A percentile compares a stretch with the other conserved stretches of the same genome.
phyloP scores from a whole-genome alignment of 257 asterid genomes.

The Leonotis leonurus region DNA sequence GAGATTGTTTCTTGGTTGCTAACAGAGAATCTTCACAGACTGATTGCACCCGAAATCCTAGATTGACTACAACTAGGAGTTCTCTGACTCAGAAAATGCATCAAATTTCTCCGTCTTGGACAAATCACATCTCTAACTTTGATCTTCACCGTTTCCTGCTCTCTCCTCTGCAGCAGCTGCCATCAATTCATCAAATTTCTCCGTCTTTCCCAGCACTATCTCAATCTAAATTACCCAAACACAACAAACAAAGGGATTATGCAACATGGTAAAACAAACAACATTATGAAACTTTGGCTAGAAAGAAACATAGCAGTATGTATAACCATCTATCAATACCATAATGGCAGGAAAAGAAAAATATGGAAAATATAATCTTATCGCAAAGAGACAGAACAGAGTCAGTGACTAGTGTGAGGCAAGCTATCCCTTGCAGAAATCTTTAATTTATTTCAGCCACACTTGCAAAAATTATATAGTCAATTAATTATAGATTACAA shows the following conservation, averaged over 20 bases:
- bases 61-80: constrained; percentile 17
- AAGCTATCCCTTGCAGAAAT: neutral
- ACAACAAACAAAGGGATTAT: neutral
- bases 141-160: constrained; percentile 30
- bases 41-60: constrained; percentile 18
- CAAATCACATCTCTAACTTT: constrained; percentile 24
- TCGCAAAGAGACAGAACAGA: neutral
- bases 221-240: constrained; percentile 33
- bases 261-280: neutral
- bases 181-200: constrained; percentile 44
- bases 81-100: constrained; percentile 11
- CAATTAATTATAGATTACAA: neutral
- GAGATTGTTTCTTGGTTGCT: constrained; percentile 6
- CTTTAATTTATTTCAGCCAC: neutral
- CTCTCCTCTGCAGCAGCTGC: constrained; percentile 48
- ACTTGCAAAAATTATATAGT: neutral
- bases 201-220: constrained; percentile 44
- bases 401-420: neutral
- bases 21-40: constrained; percentile 12
- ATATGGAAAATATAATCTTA: neutral
- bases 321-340: neutral
- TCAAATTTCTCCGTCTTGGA: constrained; percentile 11
- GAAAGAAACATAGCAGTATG: neutral
- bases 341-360: neutral
- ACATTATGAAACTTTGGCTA: neutral